phyloP scores from a whole-genome alignment of 805 yeast genomes.

The Yarrowia keelungensis region DNA sequence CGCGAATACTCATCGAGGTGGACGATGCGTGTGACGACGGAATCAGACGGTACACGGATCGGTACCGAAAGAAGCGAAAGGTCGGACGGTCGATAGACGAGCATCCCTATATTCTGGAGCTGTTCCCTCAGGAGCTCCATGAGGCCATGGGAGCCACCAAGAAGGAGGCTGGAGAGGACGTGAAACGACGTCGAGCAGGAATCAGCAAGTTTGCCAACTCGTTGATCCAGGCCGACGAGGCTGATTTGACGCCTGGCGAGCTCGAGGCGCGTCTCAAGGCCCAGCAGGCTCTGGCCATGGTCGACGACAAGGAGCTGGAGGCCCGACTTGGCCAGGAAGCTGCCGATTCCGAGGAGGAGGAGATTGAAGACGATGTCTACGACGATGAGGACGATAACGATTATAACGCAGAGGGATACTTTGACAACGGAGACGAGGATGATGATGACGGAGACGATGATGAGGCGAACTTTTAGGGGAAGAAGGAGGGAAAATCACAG shows the following conservation, averaged over 20 bases:
- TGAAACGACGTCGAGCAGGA: slow-evolving; percentile 51
- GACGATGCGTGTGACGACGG: slow-evolving; percentile 59
- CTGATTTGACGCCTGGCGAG: slow-evolving; percentile 46
- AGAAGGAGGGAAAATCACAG: neutral
- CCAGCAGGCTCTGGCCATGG: slow-evolving; percentile 40
- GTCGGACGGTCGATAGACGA: slow-evolving; percentile 76
- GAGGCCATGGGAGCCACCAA: slow-evolving; percentile 69
- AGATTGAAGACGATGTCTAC: slow-evolving; percentile 63
- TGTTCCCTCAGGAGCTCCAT: slow-evolving; percentile 81
- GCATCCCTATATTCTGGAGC: slow-evolving; percentile 72
- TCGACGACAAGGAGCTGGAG: slow-evolving; percentile 37
- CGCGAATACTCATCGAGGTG: slow-evolving; percentile 36
- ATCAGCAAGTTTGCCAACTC: slow-evolving; percentile 52
- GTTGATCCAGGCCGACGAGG: slow-evolving; percentile 51
- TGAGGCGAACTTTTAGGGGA: slow-evolving; percentile 71
- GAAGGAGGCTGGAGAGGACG: slow-evolving; percentile 56
- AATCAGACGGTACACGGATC: slow-evolving; percentile 81
- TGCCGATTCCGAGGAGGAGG: slow-evolving; percentile 54
- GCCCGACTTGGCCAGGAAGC: slow-evolving; percentile 44
- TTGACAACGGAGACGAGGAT: slow-evolving; percentile 67
- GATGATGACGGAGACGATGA: slow-evolving; percentile 60
- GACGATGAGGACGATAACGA: slow-evolving; percentile 77
- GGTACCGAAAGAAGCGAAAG: slow-evolving; percentile 71
- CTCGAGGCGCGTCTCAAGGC: slow-evolving; percentile 50
- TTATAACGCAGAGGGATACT: slow-evolving; percentile 79